Conservation (phyloP, 2,329 filamentous ascomycete species). For the Aschersonia sp. region DNA sequence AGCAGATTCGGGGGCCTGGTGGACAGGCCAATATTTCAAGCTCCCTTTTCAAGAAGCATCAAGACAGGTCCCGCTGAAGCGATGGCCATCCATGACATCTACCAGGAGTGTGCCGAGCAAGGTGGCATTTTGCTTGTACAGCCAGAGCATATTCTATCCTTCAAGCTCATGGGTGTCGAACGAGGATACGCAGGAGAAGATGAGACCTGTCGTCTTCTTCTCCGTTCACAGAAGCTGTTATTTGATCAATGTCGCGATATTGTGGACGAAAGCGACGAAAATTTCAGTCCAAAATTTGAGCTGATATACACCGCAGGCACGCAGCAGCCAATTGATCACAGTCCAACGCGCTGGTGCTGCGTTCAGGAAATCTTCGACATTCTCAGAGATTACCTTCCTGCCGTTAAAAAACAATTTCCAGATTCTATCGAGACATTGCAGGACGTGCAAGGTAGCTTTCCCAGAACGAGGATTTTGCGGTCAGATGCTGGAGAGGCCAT, state of each 20-base stretch:
- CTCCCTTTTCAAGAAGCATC: slow-evolving; percentile 44
- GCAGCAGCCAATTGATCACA: slow-evolving; percentile 33
- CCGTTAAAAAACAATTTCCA: slow-evolving; percentile 20
- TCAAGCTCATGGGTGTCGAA: slow-evolving; percentile 47
- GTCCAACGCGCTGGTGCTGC: slow-evolving; percentile 7
- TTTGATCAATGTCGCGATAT: slow-evolving; percentile 31
- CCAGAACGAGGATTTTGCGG: slow-evolving; percentile 9
- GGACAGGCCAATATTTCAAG: slow-evolving; percentile 34
- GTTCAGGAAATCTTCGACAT: slow-evolving; percentile 2
- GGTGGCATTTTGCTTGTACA: slow-evolving; percentile 46
- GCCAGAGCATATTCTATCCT: slow-evolving; percentile 49
- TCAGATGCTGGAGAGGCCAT: slow-evolving; percentile 1
- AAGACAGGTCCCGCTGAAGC: slow-evolving; percentile 17
- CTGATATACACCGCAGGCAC: slow-evolving; percentile 47
- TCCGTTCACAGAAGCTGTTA: slow-evolving; percentile 29
- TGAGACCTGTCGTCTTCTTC: slow-evolving; percentile 16
- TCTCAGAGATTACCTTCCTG: slow-evolving; percentile 19
- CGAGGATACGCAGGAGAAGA: slow-evolving; percentile 16
- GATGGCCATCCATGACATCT: slow-evolving; percentile 19
- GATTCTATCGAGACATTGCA: slow-evolving; percentile 21
- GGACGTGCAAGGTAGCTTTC: slow-evolving; percentile 19
- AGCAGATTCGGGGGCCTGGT: slow-evolving; percentile 37
- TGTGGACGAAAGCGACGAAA: slow-evolving; percentile 52
- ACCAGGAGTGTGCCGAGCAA: slow-evolving; percentile 27
- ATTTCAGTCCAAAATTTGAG: slow-evolving; percentile 45